phyloP scores from a whole-genome alignment of 768 basidiomycete species.

The Lactarius tabidus region DNA sequence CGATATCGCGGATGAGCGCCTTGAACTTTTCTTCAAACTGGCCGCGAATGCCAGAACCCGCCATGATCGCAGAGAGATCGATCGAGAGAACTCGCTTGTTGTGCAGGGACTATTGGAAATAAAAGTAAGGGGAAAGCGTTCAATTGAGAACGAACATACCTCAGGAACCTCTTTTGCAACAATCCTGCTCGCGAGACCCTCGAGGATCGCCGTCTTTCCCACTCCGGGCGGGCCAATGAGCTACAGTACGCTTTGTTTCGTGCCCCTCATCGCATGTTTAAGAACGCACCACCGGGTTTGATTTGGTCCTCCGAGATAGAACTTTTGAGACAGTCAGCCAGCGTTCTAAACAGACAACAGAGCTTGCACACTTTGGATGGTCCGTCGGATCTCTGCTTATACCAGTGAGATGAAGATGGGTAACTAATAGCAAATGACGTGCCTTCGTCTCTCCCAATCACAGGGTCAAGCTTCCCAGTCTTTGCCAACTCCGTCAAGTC shows the following conservation, averaged over 20 bases:
- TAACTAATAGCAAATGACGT: constrained; percentile 12
- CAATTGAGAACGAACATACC: constrained; percentile 38
- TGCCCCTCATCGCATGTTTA: background rate
- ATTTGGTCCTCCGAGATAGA: constrained; percentile 84
- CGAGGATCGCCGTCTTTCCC: constrained; percentile 89
- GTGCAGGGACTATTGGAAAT: constrained; percentile 62
- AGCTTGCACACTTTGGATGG: constrained; percentile 72
- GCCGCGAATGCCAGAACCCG: constrained; percentile 87
- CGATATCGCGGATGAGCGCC: constrained; percentile 82
- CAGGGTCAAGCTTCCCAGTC: constrained; percentile 84
- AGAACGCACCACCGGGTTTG: constrained; percentile 75
- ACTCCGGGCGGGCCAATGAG: constrained; percentile 86
- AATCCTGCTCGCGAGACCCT: constrained; percentile 84
- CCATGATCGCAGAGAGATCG: constrained; percentile 79
- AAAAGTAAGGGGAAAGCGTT: background rate
- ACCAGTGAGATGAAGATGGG: background rate
- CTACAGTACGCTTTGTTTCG: constrained; percentile 32
- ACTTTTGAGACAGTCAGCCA: constrained; percentile 42
- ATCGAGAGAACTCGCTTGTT: constrained; percentile 85
- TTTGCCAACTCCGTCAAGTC: constrained; percentile 83
- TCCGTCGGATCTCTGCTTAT: constrained; percentile 71
- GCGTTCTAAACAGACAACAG: background rate
- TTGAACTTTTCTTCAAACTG: constrained; percentile 96
- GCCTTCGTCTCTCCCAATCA: constrained; percentile 87
- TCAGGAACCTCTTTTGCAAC: constrained; percentile 89